Evolutionary conservation across 2,329 filamentous ascomycete genomes (phyloP), one percentile per base, ranked within the genome.

Genomic region (Fusarium newnesense): DNA sequence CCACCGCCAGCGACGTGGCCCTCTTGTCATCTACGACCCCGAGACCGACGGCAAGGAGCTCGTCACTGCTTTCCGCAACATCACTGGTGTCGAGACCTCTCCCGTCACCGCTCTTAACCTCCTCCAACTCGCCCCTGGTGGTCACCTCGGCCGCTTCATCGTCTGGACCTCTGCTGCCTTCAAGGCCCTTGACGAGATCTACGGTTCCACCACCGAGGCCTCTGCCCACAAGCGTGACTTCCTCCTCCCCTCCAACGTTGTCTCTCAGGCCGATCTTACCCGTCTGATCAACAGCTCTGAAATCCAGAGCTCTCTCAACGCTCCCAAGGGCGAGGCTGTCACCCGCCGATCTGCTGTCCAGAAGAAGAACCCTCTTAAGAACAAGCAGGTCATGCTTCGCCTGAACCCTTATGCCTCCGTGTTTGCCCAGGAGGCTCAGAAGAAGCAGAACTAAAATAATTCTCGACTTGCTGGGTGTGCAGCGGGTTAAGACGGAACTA

Each of bases 291-390:
- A 99, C 94, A 96, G 93, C 82, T 95, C 94, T 82, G 96, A 99
- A 89, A 93, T 98, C 85, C 96, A 99, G 92, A 94, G 92, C 86
- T 96, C 97, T 69, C 91, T 99, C 82, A 92, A 93, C 80, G 94
- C 93, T 72, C 94, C 95, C 85, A 96, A 95, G 90, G 96, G 96
- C 80, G 91, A 93, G 79, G 91, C 94, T 83, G 87, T 91, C 83
- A 97, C 95, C 86, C 98, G 98, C 92, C 94, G 96, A 83, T 87
- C 89, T 79, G 87, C 90, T 82, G 94, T 97, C 79, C 96, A 98
- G 91, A 99, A 99, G 95, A 98, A 98, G 95, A 99, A 99, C 91
- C 96, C 96, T 82, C 95, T 99, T 79, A 90, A 89, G 87, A 99
- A 99, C 93, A 97, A 95, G 92, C 96, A 98, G 91, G 93, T 99